Percentiles rank a stretch among this genome's conserved stretches.
Conservation (phyloP, 805 yeast genomes). For the Cyberlindnera euphorbiiphila region DNA sequence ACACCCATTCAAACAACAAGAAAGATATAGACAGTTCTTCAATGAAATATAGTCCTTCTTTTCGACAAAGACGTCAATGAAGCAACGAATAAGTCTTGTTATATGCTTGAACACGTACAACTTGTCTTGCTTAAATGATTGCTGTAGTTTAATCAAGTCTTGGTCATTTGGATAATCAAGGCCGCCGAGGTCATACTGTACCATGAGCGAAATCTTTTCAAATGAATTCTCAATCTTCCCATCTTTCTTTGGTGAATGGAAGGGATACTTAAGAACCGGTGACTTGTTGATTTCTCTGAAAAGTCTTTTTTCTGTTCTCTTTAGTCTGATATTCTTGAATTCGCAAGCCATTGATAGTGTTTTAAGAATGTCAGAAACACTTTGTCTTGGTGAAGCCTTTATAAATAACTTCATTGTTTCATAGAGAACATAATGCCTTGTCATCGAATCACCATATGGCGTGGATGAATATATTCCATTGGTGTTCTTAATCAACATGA, state of each 20-base stretch:
- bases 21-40: conserved; percentile 34
- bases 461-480: conserved; percentile 31
- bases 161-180: conserved; percentile 41
- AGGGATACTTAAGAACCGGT: conserved; percentile 36
- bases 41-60: conserved; percentile 42
- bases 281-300: conserved; percentile 41
- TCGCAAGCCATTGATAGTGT: conserved; percentile 38
- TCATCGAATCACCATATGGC: conserved; percentile 44
- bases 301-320: conserved; percentile 41
- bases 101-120: conserved; percentile 38
- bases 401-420: conserved; percentile 39
- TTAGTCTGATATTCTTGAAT: conserved; percentile 37
- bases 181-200: conserved; percentile 51
- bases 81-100: conserved; percentile 40
- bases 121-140: conserved; percentile 42
- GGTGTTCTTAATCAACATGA: conserved; percentile 28
- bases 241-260: conserved; percentile 28
- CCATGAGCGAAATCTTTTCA: conserved; percentile 40
- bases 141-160: conserved; percentile 37
- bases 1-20: conserved; percentile 38
- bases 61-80: conserved; percentile 40
- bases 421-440: conserved; percentile 42
- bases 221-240: conserved; percentile 23
- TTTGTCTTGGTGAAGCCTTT: conserved; percentile 12
- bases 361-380: conserved; percentile 22